Evolutionary conservation across 2,329 filamentous ascomycete species (phyloP), one percentile per base, ranked within the genome.

Genomic region (Stachybotrys chartarum): DNA sequence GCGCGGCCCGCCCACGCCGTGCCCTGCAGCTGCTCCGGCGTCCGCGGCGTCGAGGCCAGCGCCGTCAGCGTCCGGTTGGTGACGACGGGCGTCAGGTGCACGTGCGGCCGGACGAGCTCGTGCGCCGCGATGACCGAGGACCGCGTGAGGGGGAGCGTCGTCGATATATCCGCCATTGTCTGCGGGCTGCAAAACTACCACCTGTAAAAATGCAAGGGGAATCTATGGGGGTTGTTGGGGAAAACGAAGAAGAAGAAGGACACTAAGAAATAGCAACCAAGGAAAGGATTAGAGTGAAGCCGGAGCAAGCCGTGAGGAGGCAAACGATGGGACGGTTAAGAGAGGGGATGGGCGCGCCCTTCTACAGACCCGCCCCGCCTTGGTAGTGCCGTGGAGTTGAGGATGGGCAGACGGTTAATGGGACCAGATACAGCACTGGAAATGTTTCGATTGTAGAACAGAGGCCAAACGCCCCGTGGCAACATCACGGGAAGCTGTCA

Each of bases 11-110:
- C 69, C 75, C 79, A 85, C 60, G 75, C 71, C 5, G 85, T 87
- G 14, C 77, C 80, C 49, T 70, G 64, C 0, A 88, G 75, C 5
- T 80, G 76, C 5, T 77, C 74, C 2, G 72, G 54, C 0, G 78
- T 70, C 60, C 88, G 85, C 7, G 88, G 83, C 24, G 82, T 86
- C 3, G 89, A 95, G 16, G 91, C 91, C 58, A 97, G 76, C 12
- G 66, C 70, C 63, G 87, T 83, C 57, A 97, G 80, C 0, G 90
- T 92, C 18, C 78, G 78, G 72, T 86, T 91, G 55, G 91, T 96
- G 8, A 93, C 77, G 31, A 96, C 84, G 3, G 92, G 91, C 7
- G 93, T 97, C 63, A 77, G 79, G 76, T 97, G 90, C 68, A 97
- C 82, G 73, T 90, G 83, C 1, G 81, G 78, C 64, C 82, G 78